A percentile compares a stretch with the other conserved stretches of the same genome.
These are phyloP conservation scores for Castanea sativa DNA, from an alignment of 306 rosid genomes.

Conservation along the genomic window DNA sequence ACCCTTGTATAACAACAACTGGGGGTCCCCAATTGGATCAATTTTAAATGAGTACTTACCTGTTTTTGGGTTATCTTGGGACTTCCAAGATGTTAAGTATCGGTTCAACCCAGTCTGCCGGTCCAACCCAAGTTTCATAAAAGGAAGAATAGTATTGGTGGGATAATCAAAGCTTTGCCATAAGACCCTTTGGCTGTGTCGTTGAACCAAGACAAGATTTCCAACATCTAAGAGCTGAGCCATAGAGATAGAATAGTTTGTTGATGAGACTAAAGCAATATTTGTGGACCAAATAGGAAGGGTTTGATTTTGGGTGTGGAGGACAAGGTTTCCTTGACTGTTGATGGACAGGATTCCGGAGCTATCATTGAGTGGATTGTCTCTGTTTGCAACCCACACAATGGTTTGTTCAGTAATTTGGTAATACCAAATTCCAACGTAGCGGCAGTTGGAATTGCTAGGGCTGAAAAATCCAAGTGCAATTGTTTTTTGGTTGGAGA, in stretches of 20 bases:
- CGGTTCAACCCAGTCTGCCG: constrained; percentile 12
- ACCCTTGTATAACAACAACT: constrained; percentile 29
- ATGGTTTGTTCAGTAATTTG: background rate
- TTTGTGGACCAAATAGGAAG: constrained; percentile 3
- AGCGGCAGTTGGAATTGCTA: constrained; percentile 27
- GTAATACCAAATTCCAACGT: constrained; percentile 47
- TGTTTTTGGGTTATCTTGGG: constrained; percentile 42
- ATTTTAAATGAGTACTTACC: constrained; percentile 27
- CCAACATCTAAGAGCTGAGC: constrained; percentile 25
- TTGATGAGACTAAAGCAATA: background rate
- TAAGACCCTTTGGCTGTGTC: background rate
- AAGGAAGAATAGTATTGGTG: constrained; percentile 24
- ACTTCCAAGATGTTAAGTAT: constrained; percentile 36
- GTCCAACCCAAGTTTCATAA: constrained; percentile 24
- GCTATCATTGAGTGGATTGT: constrained; percentile 34
- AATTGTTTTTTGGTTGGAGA: constrained; percentile 23
- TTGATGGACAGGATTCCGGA: constrained; percentile 34
- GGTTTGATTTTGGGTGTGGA: constrained; percentile 13
- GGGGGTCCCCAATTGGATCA: constrained; percentile 39
- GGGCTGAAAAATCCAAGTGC: constrained; percentile 56
- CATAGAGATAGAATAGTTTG: background rate
- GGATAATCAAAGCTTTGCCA: constrained; percentile 46
- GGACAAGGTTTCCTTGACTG: constrained; percentile 24
- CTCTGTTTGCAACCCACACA: constrained; percentile 47
- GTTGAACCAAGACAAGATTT: constrained; percentile 24